These are phyloP conservation scores for Neoascochyta sp. DNA, from an alignment of 2,329 filamentous ascomycete genomes.

Conservation along the genomic window DNA sequence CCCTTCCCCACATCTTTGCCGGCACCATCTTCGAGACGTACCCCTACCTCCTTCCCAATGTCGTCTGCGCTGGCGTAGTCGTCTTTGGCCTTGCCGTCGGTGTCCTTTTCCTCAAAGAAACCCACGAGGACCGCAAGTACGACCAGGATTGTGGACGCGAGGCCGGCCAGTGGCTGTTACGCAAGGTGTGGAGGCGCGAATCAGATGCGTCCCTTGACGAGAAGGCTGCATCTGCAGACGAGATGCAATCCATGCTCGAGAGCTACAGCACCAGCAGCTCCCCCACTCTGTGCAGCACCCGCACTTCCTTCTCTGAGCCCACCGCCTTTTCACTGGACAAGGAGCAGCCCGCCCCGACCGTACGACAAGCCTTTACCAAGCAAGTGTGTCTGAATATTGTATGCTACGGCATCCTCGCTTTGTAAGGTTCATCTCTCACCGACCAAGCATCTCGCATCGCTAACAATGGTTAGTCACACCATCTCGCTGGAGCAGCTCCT, in stretches of 20 bases:
- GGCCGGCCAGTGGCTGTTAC: conserved; percentile 65
- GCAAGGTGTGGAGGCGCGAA: conserved; percentile 30
- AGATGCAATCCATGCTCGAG: conserved; percentile 60
- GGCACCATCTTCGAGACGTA: conserved; percentile 79
- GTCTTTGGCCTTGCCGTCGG: conserved; percentile 72
- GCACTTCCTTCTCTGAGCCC: conserved; percentile 29
- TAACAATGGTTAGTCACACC: conserved; percentile 65
- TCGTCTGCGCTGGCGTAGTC: conserved; percentile 82
- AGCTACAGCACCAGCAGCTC: conserved; percentile 49
- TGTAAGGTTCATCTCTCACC: conserved; percentile 55
- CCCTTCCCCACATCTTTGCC: conserved; percentile 71
- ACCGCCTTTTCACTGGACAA: conserved; percentile 37
- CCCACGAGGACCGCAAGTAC: conserved; percentile 76
- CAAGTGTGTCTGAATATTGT: conserved; percentile 84
- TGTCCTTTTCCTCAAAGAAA: conserved; percentile 88
- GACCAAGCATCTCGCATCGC: conserved; percentile 17
- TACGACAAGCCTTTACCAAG: conserved; percentile 68
- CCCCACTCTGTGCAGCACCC: conserved; percentile 45
- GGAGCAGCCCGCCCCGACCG: conserved; percentile 17
- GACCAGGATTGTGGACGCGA: conserved; percentile 73
- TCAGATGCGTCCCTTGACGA: conserved; percentile 31
- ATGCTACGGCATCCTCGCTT: conserved; percentile 87
- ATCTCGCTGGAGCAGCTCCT: conserved; percentile 95
- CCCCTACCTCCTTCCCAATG: conserved; percentile 86
- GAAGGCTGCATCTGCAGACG: conserved; percentile 52